These are phyloP conservation scores for Fusarium oxysporum DNA, from an alignment of 2,329 filamentous ascomycete genomes.

Conservation along the genomic window DNA sequence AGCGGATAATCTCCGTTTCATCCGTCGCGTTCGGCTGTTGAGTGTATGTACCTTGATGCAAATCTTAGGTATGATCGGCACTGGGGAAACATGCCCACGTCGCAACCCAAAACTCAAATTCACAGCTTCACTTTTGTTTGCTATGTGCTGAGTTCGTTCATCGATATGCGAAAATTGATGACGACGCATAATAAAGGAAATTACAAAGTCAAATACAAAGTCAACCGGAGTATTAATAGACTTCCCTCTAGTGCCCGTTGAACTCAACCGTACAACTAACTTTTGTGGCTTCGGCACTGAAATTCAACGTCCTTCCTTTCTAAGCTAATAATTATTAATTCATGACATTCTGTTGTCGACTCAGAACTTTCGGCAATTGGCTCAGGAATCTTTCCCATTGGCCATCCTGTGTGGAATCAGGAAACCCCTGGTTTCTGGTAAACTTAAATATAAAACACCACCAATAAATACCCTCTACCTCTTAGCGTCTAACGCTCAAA, in stretches of 20 bases:
- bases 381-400: neutral
- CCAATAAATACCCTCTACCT: conserved; percentile 6
- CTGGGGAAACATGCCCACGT: neutral
- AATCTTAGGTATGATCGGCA: neutral
- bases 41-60: neutral
- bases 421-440: conserved; percentile 2
- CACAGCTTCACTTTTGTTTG: neutral
- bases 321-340: neutral
- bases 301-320: neutral
- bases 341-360: neutral
- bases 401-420: fast-evolving
- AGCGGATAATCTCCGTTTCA: neutral
- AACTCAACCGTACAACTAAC: neutral
- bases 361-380: neutral
- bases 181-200: neutral
- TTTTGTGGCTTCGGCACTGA: neutral
- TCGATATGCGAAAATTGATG: neutral
- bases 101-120: neutral
- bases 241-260: neutral
- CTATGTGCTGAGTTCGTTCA: no score
- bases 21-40: neutral
- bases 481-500: neutral
- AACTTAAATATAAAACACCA: neutral
- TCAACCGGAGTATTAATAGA: neutral
- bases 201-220: neutral